Percentiles rank a stretch among this genome's conserved stretches.
Conservation (phyloP, 2,329 filamentous ascomycete species). For the Thelonectria olida region DNA sequence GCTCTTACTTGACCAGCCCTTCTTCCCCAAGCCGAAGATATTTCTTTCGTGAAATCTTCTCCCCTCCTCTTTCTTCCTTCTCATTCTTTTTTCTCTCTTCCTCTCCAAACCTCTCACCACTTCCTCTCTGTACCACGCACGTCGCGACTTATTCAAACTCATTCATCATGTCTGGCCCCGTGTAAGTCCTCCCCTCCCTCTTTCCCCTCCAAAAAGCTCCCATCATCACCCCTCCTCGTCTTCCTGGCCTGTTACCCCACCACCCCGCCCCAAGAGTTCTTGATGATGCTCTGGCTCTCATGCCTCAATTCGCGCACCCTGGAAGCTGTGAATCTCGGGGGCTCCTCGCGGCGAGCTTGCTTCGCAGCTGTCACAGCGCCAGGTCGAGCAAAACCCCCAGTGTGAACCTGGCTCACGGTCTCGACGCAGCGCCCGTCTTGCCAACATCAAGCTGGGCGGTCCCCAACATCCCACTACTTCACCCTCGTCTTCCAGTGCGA, state of each 20-base stretch:
- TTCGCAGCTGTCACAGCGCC: constrained; percentile 11
- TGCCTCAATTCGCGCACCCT: constrained; percentile 48
- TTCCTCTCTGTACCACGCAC: constrained; percentile 19
- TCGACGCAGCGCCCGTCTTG: constrained; percentile 74
- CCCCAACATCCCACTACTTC: constrained; percentile 54
- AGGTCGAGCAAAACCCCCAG: constrained; percentile 26
- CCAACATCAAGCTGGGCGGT: constrained; percentile 76
- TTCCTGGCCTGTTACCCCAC: constrained; percentile 47
- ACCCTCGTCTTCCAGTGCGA: constrained; percentile 36
- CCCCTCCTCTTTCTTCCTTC: constrained; percentile 25
- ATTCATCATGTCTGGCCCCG: constrained; percentile 70
- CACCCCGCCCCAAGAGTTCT: constrained; percentile 47
- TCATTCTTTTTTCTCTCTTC: constrained; percentile 28
- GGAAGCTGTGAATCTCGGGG: constrained; percentile 35
- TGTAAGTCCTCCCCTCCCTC: constrained; percentile 63
- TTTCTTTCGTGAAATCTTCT: constrained; percentile 38
- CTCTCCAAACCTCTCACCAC: constrained; percentile 30
- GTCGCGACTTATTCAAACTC: constrained; percentile 25
- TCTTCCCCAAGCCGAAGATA: constrained; percentile 23
- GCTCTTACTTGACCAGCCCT: constrained; percentile 6
- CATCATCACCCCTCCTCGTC: constrained; percentile 36
- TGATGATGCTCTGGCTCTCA: constrained; percentile 29
- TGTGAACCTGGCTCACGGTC: constrained; percentile 48
- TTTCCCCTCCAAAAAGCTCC: constrained; percentile 10
- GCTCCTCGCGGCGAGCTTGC: constrained; percentile 25